Evolutionary conservation across 441 rosid genomes (phyloP), one percentile per base, ranked within the genome.

Genomic region (Codiaeum variegatum): DNA sequence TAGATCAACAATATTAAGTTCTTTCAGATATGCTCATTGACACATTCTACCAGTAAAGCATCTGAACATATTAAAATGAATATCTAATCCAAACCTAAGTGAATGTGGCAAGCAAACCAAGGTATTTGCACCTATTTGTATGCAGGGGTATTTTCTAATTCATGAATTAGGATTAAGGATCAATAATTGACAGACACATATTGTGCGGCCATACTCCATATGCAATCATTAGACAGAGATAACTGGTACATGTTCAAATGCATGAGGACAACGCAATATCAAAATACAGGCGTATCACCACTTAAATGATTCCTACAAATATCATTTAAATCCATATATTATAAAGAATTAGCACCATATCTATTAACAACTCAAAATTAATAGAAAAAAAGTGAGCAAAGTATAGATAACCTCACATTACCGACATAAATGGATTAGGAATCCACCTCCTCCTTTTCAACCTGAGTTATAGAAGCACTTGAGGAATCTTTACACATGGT

Each of bases 361-460:
- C 12, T 40, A 62, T 31, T 5, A 42, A 21, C 62, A 56, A 1
- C 18, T 12, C 19, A 4, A 32, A 51, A 66, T 11, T 28, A 18
- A 31, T 0, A 44, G 63, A 6, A 71, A 55, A 16, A 66, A 73
- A 1, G 8, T 2, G 54, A 62, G 66, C 56, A 46, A 77, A 79
- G 71, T 75, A 75, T 74, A 64, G 65, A 67, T 58, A 76, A 65
- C 52, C 92, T 86, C 79, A 86, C 92, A 85, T 88, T 88, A 78
- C 92, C 92, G 64, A 88, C 92, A 65, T 85, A 88, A 66, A 88
- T 70, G 0, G 92, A 88, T 38, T 90, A 85, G 58, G 88, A 54
- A 84, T 88, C 92, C 73, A 88, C 81, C 80, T 88, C 92, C 76
- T 88, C 92, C 79, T 79, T 83, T 72, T 82, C 87, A 69, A 82